Conservation (phyloP, 1,139 yeast genomes). For the Kodamaea arcana region DNA sequence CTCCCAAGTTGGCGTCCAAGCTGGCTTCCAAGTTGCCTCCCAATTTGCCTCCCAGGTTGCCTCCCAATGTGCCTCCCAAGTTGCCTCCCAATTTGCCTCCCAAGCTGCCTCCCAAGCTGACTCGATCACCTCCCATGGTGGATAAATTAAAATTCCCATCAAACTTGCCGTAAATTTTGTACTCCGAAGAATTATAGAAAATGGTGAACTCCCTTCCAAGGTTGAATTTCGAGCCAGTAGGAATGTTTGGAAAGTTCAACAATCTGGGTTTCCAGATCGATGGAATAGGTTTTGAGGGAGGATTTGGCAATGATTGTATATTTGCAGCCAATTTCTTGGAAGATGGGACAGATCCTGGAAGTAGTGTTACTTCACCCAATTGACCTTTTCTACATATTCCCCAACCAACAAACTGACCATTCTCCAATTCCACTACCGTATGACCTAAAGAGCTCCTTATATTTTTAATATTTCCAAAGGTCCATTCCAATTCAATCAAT, state of each 20-base stretch:
- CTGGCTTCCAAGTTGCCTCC: too few relatives aligned
- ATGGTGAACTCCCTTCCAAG: slow-evolving; percentile 49
- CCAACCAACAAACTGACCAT: slow-evolving; percentile 64
- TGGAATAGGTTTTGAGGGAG: slow-evolving; percentile 15
- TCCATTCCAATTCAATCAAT: slow-evolving; percentile 2
- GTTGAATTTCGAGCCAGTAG: slow-evolving; percentile 13
- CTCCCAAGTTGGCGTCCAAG: too few relatives aligned
- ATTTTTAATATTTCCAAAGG: slow-evolving; percentile 12
- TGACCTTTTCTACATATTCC: slow-evolving; percentile 81
- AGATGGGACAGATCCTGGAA: too few relatives aligned
- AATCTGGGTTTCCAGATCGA: slow-evolving; percentile 24
- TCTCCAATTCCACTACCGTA: slow-evolving; percentile 39
- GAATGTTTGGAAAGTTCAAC: slow-evolving; percentile 15
- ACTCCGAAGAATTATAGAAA: slow-evolving; percentile 9
- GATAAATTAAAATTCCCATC: too few relatives aligned
- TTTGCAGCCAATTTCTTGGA: slow-evolving; percentile 7
- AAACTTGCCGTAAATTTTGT: slow-evolving; percentile 5
- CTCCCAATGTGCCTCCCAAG: too few relatives aligned
- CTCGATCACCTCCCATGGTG: too few relatives aligned
- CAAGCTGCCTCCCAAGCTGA: too few relatives aligned
- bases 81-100: too few relatives aligned
- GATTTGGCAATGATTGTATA: slow-evolving; percentile 3
- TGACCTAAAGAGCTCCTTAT: slow-evolving; percentile 55
- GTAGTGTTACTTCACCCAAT: slow-evolving; percentile 26
- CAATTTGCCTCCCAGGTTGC: too few relatives aligned